Evolutionary conservation across 179 eudicot genomes (phyloP), one percentile per base, ranked within the genome.

Genomic region (Camellia oleifera): DNA sequence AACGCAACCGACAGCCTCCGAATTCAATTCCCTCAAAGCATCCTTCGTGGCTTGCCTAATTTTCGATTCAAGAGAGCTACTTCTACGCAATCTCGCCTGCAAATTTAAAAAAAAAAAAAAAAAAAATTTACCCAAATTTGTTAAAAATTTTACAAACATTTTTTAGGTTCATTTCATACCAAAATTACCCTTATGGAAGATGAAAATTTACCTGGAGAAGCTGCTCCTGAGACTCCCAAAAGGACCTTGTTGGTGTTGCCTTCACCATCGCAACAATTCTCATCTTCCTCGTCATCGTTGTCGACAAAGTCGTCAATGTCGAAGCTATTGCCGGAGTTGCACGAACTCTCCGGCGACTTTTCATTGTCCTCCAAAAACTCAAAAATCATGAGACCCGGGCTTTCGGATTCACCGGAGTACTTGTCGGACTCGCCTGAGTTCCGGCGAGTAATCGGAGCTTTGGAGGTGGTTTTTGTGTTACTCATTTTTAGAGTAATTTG

Each of bases 11-110:
- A 4, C 46, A 1, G 53, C 72, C 14, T 18, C 54, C 20, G 54
- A 72, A 32, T 11, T 72, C 14, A 74, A 60, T 69, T 80, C 81
- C 78, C 52, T 77, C 1, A 84, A 2, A 0, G 78, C 82, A 4
- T 85, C 90, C 78, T 84, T 88, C 14, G 87, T 84, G 12, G 83
- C 80, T 40, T 78, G 68, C 58, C 88, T 82, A 48, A 88, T 78
- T 76, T 52, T 85, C 63, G 88, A 77, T 53, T 88, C 90, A 1
- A 72, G 17, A 0, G 85, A 82, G 69, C 81, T 86, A 5, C 85
- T 88, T 70, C 86, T 83, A 72, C 63, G 67, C 76, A 88, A 82
- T 63, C 77, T 80, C 40, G 85, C 84, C 90, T 88, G 81, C 76
- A 74, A 76, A 52, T 62, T 3, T 4, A 58, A 4, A 64, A 32